A percentile compares a stretch with the other conserved stretches of the same genome.
These are phyloP conservation scores for Pseudotulostoma volvatum DNA, from an alignment of 495 filamentous ascomycete species.

Conservation along the genomic window DNA sequence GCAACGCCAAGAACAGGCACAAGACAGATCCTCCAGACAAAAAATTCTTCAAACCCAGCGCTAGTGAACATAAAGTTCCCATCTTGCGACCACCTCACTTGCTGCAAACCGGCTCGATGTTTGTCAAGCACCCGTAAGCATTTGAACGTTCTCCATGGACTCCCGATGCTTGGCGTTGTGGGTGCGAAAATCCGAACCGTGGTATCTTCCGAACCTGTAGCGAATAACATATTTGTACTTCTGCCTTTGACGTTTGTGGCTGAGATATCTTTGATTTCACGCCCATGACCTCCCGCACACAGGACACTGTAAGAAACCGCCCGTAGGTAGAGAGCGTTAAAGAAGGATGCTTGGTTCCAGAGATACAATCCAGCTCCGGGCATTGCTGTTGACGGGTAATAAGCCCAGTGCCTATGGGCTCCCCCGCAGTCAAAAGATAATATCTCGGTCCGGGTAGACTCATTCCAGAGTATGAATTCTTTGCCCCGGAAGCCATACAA, in stretches of 20 bases:
- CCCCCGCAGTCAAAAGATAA: slow-evolving; percentile 66
- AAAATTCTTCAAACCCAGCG: slow-evolving; percentile 77
- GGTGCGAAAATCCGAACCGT: slow-evolving; percentile 44
- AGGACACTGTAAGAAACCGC: slow-evolving; percentile 35
- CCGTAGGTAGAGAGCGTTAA: slow-evolving; percentile 32
- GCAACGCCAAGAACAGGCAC: slow-evolving; percentile 39
- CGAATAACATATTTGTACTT: slow-evolving; percentile 27
- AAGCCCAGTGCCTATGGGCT: slow-evolving; percentile 54
- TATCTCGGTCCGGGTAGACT: slow-evolving; percentile 45
- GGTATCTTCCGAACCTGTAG: slow-evolving; percentile 85
- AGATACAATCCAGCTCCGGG: slow-evolving; percentile 24
- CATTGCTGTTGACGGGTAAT: slow-evolving; percentile 19
- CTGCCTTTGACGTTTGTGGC: slow-evolving; percentile 1
- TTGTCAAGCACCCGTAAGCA: slow-evolving; percentile 49
- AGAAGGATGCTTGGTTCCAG: slow-evolving; percentile 32
- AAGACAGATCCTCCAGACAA: slow-evolving; percentile 52
- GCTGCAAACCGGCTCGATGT: slow-evolving; percentile 72
- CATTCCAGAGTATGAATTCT: slow-evolving; percentile 66
- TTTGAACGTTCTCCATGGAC: slow-evolving; percentile 22
- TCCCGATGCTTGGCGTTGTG: slow-evolving; percentile 6
- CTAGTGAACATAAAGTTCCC: slow-evolving; percentile 64
- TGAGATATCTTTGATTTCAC: slow-evolving; percentile 70
- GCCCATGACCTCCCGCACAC: slow-evolving; percentile 58
- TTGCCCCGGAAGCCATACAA: slow-evolving; percentile 69
- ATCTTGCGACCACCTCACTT: slow-evolving; percentile 52